Percentiles rank a stretch among this genome's conserved stretches.
Conservation (phyloP, 2,329 filamentous ascomycete species). For the Colletotrichum liriopes region DNA sequence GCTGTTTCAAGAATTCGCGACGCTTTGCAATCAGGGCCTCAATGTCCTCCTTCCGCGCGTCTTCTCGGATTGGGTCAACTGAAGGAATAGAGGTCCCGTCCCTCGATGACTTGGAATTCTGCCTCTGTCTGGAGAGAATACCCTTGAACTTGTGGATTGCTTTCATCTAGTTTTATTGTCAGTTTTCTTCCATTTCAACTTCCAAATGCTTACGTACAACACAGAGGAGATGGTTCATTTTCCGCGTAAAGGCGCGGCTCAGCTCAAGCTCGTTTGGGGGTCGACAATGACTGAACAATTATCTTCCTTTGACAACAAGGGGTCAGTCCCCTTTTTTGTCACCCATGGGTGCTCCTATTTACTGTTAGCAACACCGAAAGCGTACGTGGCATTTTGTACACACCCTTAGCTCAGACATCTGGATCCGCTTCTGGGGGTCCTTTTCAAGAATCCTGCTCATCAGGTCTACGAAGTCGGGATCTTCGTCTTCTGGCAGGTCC, state of each 20-base stretch:
- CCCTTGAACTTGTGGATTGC: conserved; percentile 91
- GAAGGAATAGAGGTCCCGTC: conserved; percentile 22
- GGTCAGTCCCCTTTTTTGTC: conserved; percentile 83
- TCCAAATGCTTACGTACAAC: conserved; percentile 71
- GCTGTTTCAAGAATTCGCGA: conserved; percentile 57
- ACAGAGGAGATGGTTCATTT: conserved; percentile 87
- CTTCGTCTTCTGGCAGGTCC: conserved; percentile 73
- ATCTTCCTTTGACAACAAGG: conserved; percentile 84
- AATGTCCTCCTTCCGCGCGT: conserved; percentile 63
- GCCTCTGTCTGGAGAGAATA: conserved; percentile 64
- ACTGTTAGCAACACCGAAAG: conserved; percentile 43
- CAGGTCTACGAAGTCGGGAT: conserved; percentile 81
- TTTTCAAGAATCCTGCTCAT: conserved; percentile 85
- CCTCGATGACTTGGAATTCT: conserved; percentile 32
- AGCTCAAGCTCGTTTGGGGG: conserved; percentile 92
- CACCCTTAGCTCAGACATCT: conserved; percentile 86
- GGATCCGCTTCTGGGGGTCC: conserved; percentile 86
- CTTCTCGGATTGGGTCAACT: conserved; percentile 50
- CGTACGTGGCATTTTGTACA: conserved; percentile 51
- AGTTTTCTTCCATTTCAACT: conserved; percentile 3
- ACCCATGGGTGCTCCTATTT: conserved; percentile 92
- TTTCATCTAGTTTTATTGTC: conserved; percentile 75
- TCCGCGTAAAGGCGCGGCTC: conserved; percentile 90
- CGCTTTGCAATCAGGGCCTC: conserved; percentile 65
- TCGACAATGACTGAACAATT: conserved; percentile 88